phyloP scores from a whole-genome alignment of 2,329 filamentous ascomycete genomes.

The Ampelomyces quisqualis region DNA sequence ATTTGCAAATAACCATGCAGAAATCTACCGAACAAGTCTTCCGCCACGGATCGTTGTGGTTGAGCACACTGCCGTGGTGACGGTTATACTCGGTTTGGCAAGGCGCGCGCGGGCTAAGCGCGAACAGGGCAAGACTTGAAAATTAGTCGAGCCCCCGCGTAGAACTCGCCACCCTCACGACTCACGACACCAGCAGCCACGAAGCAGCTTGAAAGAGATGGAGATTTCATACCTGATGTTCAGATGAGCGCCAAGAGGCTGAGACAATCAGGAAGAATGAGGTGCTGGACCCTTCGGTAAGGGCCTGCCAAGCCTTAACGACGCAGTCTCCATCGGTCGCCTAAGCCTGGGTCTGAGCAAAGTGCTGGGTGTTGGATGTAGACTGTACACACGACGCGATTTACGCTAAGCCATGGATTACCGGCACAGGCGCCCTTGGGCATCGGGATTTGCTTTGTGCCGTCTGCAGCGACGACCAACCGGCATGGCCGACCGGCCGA shows the following conservation, averaged over 20 bases:
- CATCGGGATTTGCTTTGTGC: slow-evolving; percentile 4
- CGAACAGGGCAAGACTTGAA: slow-evolving; percentile 4
- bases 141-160: slow-evolving; percentile 9
- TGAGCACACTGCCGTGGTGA: slow-evolving; percentile 3
- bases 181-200: background rate
- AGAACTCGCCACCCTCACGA: slow-evolving; percentile 10
- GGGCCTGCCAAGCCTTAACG: too few relatives aligned
- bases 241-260: too few relatives aligned
- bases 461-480: slow-evolving; percentile 13
- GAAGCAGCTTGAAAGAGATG: background rate
- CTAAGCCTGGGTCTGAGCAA: background rate
- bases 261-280: too few relatives aligned
- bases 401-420: slow-evolving; percentile 8
- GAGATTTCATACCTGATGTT: too few relatives aligned
- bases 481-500: slow-evolving; percentile 15
- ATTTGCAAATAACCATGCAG: too few relatives aligned
- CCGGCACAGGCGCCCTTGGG: slow-evolving; percentile 3
- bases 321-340: too few relatives aligned
- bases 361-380: background rate
- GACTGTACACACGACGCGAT: slow-evolving; percentile 4
- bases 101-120: slow-evolving; percentile 10
- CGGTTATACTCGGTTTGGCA: slow-evolving; percentile 22
- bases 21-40: too few relatives aligned
- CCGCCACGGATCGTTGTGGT: too few relatives aligned
- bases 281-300: too few relatives aligned